Evolutionary conservation across 768 basidiomycete genomes (phyloP).

Genomic region (Clitopilus hobsonii): DNA sequence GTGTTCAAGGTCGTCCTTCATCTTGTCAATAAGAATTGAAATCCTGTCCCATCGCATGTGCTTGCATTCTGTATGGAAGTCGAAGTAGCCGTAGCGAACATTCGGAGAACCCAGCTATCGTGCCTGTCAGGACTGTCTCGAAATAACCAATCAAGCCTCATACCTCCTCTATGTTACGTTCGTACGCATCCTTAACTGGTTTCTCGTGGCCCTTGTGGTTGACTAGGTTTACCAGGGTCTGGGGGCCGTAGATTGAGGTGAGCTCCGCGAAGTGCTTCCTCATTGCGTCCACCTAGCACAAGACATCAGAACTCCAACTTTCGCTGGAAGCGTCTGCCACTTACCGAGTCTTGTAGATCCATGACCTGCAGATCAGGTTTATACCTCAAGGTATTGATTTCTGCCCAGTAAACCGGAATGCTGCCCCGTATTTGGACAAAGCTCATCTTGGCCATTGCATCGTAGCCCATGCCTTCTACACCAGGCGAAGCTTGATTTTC

Average conservation of each 20-base stretch:
- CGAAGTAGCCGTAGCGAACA: slow-evolving; percentile 90
- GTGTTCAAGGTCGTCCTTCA: slow-evolving; percentile 63
- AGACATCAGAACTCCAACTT: neutral
- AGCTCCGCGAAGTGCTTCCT: slow-evolving; percentile 72
- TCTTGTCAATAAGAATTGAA: slow-evolving; percentile 67
- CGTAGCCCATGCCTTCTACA: slow-evolving; percentile 38
- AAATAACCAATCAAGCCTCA: slow-evolving; percentile 8
- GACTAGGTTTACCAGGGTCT: slow-evolving; percentile 83
- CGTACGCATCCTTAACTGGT: slow-evolving; percentile 94
- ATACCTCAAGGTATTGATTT: slow-evolving; percentile 92
- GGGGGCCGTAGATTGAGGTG: slow-evolving; percentile 68
- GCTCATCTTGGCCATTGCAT: slow-evolving; percentile 52
- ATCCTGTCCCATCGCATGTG: slow-evolving; percentile 95
- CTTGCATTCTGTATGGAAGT: slow-evolving; percentile 95
- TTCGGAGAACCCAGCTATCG: slow-evolving; percentile 57
- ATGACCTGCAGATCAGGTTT: slow-evolving; percentile 96
- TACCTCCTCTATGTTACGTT: slow-evolving; percentile 67
- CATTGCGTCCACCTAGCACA: slow-evolving; percentile 60
- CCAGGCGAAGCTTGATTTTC: slow-evolving; percentile 47
- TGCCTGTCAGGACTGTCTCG: slow-evolving; percentile 2
- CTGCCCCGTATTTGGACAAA: slow-evolving; percentile 95
- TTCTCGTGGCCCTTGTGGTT: slow-evolving; percentile 92
- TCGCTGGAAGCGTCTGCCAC: slow-evolving; percentile 15
- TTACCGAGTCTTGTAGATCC: slow-evolving; percentile 84
- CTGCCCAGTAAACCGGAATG: slow-evolving; percentile 93